These are phyloP conservation scores for Zygosaccharomyces lentus DNA, from an alignment of 805 yeast genomes.

Conservation along the genomic window DNA sequence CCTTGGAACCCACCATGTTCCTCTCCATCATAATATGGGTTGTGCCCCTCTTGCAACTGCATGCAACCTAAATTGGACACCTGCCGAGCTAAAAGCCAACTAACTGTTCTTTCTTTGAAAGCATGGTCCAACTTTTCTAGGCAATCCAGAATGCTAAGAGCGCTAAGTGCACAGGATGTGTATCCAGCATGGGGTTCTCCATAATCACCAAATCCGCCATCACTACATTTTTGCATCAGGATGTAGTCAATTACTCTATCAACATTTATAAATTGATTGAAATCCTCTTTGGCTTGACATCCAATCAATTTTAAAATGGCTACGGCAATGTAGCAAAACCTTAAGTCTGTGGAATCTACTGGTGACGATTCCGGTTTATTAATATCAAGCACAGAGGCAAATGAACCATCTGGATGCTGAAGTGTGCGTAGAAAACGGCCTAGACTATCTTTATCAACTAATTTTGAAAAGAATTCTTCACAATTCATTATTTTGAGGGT, in stretches of 20 bases:
- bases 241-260: constrained; percentile 40
- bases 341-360: constrained; percentile 61
- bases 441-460: constrained; percentile 42
- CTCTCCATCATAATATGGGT: constrained; percentile 39
- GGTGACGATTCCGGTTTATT: constrained; percentile 30
- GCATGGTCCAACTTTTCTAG: constrained; percentile 19
- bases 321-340: constrained; percentile 71
- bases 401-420: constrained; percentile 59
- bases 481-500: constrained; percentile 50
- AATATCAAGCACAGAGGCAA: constrained; percentile 42
- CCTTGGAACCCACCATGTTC: constrained; percentile 85
- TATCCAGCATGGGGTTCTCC: constrained; percentile 83
- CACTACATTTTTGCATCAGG: constrained; percentile 36
- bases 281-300: constrained; percentile 21
- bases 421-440: constrained; percentile 54
- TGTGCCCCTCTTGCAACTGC: constrained; percentile 19
- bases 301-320: constrained; percentile 53
- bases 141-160: constrained; percentile 43
- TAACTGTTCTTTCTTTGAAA: constrained; percentile 40
- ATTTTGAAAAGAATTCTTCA: constrained; percentile 36
- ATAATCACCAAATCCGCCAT: constrained; percentile 68
- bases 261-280: constrained; percentile 41
- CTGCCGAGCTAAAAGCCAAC: constrained; percentile 67
- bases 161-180: constrained; percentile 76
- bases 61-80: constrained; percentile 25